Evolutionary conservation across 805 yeast genomes (phyloP), one percentile per base, ranked within the genome.

Genomic region (Metschnikowia santaceciliae): DNA sequence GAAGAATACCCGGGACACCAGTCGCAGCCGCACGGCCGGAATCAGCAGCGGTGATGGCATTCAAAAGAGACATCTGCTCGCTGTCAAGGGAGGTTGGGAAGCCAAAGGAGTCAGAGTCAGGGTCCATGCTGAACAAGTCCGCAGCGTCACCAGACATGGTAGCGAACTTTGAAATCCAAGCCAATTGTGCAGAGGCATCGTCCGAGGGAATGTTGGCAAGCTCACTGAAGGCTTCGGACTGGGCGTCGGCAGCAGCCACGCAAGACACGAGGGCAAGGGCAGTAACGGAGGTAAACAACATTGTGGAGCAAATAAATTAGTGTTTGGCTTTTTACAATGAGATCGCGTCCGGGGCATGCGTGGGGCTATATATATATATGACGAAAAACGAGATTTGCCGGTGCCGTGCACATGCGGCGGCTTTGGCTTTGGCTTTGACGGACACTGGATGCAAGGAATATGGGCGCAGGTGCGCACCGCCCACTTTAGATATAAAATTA

Each of bases 181-280:
- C 22, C 17, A n/a, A 4, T 32, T 40, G 47, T 2, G 53, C 54
- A 17, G 45, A 11, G 32, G 40, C 26, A 47, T 49, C 48, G 13
- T 49, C 26, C 5, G 46, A n/a, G 10, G 35, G 10, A 19, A 52
- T 46, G 26, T 45, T 38, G 23, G 44, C 39, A 36, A 46, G 47
- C 17, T 36, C 37, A 23, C 32, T 38, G 3, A 42, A n/a, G 14
- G 46, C 15, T 20, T 44, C 44, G 10, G 47, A 42, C n/a, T 43
- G n/a, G 26, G 39, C 44, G 36, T 47, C 52, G 19, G 57, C 55
- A 35, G 54, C 32, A 8, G 52, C 32, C 11, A 48, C 56, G 14
- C 19, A 26, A 44, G 46, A 43, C 11, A 39, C 45, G 17, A 47
- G 37, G 13, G 55, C 49, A 11, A 51, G 43, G 36, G 26, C 20